A percentile compares a stretch with the other conserved stretches of the same genome.
Conservation (phyloP, 768 basidiomycete species). For the Russula emetica region DNA sequence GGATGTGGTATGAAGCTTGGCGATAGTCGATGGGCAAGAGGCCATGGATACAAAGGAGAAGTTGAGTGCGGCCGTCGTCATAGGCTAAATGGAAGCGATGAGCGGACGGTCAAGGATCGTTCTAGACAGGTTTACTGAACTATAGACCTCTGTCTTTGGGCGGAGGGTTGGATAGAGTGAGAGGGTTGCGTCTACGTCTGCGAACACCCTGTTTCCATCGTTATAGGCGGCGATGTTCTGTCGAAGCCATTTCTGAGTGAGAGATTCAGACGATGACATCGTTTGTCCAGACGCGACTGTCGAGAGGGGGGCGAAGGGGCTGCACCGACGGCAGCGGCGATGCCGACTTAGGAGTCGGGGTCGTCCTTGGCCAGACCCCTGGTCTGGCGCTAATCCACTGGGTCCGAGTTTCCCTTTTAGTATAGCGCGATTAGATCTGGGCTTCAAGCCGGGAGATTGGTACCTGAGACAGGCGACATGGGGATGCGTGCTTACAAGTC, state of each 20-base stretch:
- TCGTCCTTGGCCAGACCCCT: not conserved
- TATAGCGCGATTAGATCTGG: constrained; percentile 10
- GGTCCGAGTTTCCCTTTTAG: constrained; percentile 26
- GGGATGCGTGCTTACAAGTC: not conserved
- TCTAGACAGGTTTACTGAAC: constrained; percentile 35
- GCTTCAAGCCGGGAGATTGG: constrained; percentile 12
- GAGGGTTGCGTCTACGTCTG: constrained; percentile 61
- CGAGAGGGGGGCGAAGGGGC: not conserved
- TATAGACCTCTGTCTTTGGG: constrained; percentile 82
- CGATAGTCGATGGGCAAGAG: constrained; percentile 84
- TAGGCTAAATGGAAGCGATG: constrained; percentile 53
- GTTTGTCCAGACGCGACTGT: not conserved
- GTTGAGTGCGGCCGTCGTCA: constrained; percentile 90
- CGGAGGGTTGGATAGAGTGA: constrained; percentile 51
- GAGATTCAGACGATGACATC: constrained; percentile 30
- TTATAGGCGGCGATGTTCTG: constrained; percentile 58
- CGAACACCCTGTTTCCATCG: constrained; percentile 51
- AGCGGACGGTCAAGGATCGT: constrained; percentile 15
- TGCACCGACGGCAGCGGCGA: constrained; percentile 1
- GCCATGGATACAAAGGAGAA: constrained; percentile 88
- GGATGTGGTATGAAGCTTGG: constrained; percentile 83
- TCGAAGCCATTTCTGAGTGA: constrained; percentile 58
- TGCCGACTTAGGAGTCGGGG: constrained; percentile 7
- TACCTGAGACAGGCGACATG: not conserved
- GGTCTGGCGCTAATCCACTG: not conserved